Evolutionary conservation across 2,329 filamentous ascomycete genomes (phyloP), one percentile per base, ranked within the genome.

Genomic region (Plenodomus lindquistii): DNA sequence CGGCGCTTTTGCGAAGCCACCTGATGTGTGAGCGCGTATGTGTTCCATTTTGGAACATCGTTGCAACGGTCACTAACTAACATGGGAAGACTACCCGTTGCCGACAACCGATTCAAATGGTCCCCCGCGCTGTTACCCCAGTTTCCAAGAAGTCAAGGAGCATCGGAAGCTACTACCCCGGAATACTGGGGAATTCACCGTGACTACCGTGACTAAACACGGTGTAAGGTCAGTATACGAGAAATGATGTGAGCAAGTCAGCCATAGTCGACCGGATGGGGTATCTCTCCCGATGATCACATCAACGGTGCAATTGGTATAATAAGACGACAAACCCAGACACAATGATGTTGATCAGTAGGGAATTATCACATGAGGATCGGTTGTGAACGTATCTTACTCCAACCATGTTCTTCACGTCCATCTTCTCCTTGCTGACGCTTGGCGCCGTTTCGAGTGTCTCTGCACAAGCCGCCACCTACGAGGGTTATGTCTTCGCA

Each of bases 401-500:
- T 6, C 19, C 19, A 21, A 36, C n/a, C 17, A 42, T 44, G 42
- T 27, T 27, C 22, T 17, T 22, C 13, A 13, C 19, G 22, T 29
- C 9, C 37, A 21, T 44, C 16, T 20, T 44, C 18, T 18, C 15
- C 11, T 9, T 37, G 13, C 9, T 44, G 16, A 38, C 34, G 6
- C 34, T 44, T 6, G 42, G 42, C 19, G 22, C 36, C 7, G 18
- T 44, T 11, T 37, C 20, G n/a, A 17, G 20, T 29, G 42, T 38
- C 17, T 44, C 42, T 8, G 42, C 42, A 18, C 42, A 44, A 37
- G 20, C 19, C 16, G 16, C 31, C 13, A 11, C 34, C 22, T 38
- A 44, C 34, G 72, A 77, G 37, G 79, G 76, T 4, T 82, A 82
- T 50, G 75, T 75, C 0, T 81, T 82, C 49, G 72, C 76, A 0